Evolutionary conservation across 345 rosid species (phyloP).

Genomic region (Kernera saxatilis): DNA sequence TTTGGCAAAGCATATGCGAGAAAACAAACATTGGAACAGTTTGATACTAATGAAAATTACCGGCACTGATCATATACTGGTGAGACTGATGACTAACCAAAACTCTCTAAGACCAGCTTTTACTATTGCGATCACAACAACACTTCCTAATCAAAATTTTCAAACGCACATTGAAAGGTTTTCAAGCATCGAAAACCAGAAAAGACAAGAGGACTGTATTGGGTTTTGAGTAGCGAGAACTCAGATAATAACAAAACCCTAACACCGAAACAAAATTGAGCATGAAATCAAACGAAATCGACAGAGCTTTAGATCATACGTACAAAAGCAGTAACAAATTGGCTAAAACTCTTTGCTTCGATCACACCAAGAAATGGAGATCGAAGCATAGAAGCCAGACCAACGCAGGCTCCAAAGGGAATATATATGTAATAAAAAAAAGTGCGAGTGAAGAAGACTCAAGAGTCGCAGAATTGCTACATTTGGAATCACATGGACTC

Average conservation of each 20-base stretch:
- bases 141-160: neutral
- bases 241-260: slow-evolving; percentile 18
- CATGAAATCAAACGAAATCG: neutral
- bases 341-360: neutral
- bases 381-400: neutral
- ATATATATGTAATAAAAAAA: too few species aligned
- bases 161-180: neutral
- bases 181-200: neutral
- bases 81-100: neutral
- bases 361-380: neutral
- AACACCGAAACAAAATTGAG: slow-evolving; percentile 7
- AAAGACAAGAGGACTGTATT: neutral
- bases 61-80: neutral
- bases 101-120: neutral
- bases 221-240: neutral
- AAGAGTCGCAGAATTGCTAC: neutral
- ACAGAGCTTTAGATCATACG: neutral
- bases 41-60: neutral
- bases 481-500: neutral
- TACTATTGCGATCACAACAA: neutral
- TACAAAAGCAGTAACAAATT: neutral
- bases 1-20: neutral
- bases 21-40: neutral
- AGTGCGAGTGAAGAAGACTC: slow-evolving; percentile 20
- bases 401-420: neutral